phyloP scores from a whole-genome alignment of 768 basidiomycete species.

The Phylloporus arenicola region DNA sequence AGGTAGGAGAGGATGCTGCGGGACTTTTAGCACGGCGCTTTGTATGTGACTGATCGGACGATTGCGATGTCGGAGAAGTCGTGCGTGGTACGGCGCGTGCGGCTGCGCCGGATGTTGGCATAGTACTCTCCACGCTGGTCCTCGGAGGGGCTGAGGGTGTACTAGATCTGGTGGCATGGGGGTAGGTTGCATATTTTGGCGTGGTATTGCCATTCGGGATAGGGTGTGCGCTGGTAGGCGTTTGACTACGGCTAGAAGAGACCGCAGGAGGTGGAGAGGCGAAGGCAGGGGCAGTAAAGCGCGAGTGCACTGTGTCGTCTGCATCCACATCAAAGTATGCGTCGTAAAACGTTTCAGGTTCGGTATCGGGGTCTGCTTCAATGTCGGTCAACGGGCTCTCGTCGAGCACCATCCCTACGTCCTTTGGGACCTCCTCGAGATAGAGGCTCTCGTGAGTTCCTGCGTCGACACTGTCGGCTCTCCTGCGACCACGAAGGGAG shows the following conservation, averaged over 20 bases:
- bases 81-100: constrained; percentile 19
- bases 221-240: constrained; percentile 36
- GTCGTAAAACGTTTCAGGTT: constrained; percentile 39
- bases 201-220: constrained; percentile 34
- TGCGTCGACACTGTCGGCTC: constrained; percentile 62
- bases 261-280: constrained; percentile 15
- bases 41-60: constrained; percentile 32
- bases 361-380: constrained; percentile 46
- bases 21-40: constrained; percentile 47
- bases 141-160: constrained; percentile 38
- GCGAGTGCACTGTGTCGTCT: constrained; percentile 16
- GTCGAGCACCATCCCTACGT: constrained; percentile 58
- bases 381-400: constrained; percentile 73
- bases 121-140: constrained; percentile 37
- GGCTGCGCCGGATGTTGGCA: constrained; percentile 31
- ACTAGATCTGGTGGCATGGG: constrained; percentile 35
- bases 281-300: constrained; percentile 16
- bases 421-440: constrained; percentile 54
- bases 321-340: constrained; percentile 21
- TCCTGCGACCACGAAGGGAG: constrained; percentile 38
- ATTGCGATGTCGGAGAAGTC: constrained; percentile 27
- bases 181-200: constrained; percentile 37
- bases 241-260: constrained; percentile 36
- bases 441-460: constrained; percentile 59
- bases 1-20: constrained; percentile 33